Evolutionary conservation across 2,329 filamentous ascomycete genomes (phyloP).

Genomic region (Phialophora expanda): DNA sequence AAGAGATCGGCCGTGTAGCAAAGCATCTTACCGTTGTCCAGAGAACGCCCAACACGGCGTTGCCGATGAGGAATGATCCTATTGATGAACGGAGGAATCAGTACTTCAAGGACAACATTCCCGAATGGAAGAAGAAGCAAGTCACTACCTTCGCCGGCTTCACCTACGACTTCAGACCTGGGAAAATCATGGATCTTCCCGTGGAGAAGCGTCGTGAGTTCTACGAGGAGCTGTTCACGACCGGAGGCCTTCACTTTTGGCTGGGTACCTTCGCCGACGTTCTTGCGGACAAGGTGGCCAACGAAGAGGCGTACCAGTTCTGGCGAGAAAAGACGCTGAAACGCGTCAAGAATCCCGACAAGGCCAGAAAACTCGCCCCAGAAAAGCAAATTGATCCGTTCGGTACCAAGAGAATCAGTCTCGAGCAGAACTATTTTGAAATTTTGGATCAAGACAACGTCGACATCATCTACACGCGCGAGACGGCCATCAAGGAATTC

Average conservation of each 20-base stretch:
- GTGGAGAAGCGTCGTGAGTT: conserved; percentile 46
- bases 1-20: conserved; percentile 47
- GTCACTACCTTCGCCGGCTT: conserved; percentile 40
- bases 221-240: conserved; percentile 56
- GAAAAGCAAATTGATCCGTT: conserved; percentile 59
- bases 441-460: conserved; percentile 53
- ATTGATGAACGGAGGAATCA: conserved; percentile 45
- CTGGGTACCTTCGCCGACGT: conserved; percentile 53
- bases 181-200: conserved; percentile 41
- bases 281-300: conserved; percentile 54
- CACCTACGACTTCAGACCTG: conserved; percentile 63
- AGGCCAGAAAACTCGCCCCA: conserved; percentile 61
- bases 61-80: conserved; percentile 62
- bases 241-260: conserved; percentile 62
- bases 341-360: conserved; percentile 56
- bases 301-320: conserved; percentile 60
- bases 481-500: conserved; percentile 9
- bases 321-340: conserved; percentile 58
- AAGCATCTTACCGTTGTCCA: conserved; percentile 60
- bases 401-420: conserved; percentile 56
- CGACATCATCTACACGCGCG: conserved; percentile 42
- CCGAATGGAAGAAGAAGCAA: background rate
- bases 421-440: conserved; percentile 60
- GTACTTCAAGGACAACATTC: conserved; percentile 3
- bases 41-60: conserved; percentile 67